phyloP scores from a whole-genome alignment of 2,329 filamentous ascomycete species.

The Aspergillus sp. region DNA sequence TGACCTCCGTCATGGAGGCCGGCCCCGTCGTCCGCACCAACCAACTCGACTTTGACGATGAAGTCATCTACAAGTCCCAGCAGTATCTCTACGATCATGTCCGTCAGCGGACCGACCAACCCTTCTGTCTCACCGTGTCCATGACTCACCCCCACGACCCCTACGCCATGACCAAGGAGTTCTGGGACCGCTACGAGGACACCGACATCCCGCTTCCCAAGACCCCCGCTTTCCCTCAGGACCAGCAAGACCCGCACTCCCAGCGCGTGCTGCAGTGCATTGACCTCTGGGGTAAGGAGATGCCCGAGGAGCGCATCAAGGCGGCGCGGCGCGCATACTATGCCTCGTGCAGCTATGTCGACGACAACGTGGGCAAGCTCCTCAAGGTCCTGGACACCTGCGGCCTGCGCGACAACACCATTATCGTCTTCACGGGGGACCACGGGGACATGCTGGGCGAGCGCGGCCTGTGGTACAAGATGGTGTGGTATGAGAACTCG shows the following conservation, averaged over 20 bases:
- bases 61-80: constrained; percentile 84
- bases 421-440: constrained; percentile 86
- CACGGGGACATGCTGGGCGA: constrained; percentile 96
- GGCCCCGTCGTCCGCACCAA: constrained; percentile 85
- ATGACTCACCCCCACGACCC: constrained; percentile 92
- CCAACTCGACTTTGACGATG: constrained; percentile 91
- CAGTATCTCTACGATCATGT: constrained; percentile 90
- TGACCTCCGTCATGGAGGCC: constrained; percentile 84
- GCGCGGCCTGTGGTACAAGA: constrained; percentile 89
- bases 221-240: constrained; percentile 61
- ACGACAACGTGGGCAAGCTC: constrained; percentile 81
- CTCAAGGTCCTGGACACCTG: constrained; percentile 70
- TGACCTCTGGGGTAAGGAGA: constrained; percentile 75
- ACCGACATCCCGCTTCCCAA: constrained; percentile 80
- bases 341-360: constrained; percentile 85
- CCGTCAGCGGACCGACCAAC: constrained; percentile 65
- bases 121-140: constrained; percentile 84
- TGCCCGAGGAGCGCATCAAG: constrained; percentile 79
- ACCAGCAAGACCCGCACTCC: constrained; percentile 78
- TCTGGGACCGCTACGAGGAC: constrained; percentile 84
- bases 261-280: constrained; percentile 78
- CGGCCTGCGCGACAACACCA: constrained; percentile 73
- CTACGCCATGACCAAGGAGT: constrained; percentile 87
- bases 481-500: constrained; percentile 91
- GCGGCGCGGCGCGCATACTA: constrained; percentile 83